Evolutionary conservation across 495 filamentous ascomycete species (phyloP).

Genomic region (Tuber melanosporum): DNA sequence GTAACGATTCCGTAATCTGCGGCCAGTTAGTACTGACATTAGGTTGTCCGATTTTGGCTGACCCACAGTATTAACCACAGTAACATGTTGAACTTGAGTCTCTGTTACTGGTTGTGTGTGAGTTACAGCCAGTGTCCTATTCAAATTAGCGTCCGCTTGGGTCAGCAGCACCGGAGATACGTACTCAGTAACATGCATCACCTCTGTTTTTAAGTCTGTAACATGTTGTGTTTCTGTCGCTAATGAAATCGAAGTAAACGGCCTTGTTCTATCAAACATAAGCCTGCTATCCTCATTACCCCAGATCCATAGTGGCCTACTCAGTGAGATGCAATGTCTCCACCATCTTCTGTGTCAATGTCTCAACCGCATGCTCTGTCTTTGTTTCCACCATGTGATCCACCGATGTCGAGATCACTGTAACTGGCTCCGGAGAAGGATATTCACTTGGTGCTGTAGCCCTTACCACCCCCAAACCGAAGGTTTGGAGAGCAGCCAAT

Average conservation of each 20-base stretch:
- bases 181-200: constrained; percentile 32
- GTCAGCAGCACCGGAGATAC: background rate
- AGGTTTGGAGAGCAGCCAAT: constrained; percentile 24
- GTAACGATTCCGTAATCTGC: constrained; percentile 34
- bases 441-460: constrained; percentile 5
- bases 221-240: constrained; percentile 8
- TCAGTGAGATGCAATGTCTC: constrained; percentile 25
- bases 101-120: constrained; percentile 30
- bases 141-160: background rate
- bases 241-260: background rate
- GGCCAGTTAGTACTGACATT: background rate
- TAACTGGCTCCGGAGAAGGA: constrained; percentile 9
- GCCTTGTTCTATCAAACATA: constrained; percentile 11
- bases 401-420: constrained; percentile 1
- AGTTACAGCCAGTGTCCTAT: constrained; percentile 1
- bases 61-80: constrained; percentile 27
- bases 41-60: background rate
- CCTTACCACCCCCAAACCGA: constrained; percentile 25
- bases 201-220: constrained; percentile 23
- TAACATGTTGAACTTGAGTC: constrained; percentile 29
- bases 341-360: constrained; percentile 7
- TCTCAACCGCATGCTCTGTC: constrained; percentile 24
- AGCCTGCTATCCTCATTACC: constrained; percentile 6
- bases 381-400: constrained; percentile 17
- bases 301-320: constrained; percentile 10